A percentile compares a stretch with the other conserved stretches of the same genome.
Conservation (phyloP, 305 asterid species). For the Fraxinus xanthoxyloides region DNA sequence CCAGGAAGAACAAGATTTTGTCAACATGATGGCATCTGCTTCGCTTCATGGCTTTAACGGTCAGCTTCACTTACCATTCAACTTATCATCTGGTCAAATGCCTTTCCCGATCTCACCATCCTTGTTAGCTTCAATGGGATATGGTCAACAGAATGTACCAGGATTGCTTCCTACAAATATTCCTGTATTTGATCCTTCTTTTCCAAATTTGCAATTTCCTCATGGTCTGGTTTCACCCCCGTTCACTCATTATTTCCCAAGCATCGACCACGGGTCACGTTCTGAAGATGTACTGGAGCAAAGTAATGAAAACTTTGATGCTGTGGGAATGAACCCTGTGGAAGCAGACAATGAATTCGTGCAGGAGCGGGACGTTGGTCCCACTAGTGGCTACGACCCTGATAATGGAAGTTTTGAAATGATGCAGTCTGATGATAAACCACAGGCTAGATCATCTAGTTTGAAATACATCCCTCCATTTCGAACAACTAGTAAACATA, state of each 20-base stretch:
- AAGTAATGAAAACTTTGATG: conserved; percentile 52
- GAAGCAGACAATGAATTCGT: conserved; percentile 63
- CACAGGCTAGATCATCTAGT: conserved; percentile 41
- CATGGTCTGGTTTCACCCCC: conserved; percentile 71
- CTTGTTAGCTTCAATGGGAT: conserved; percentile 79
- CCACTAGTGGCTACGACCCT: conserved; percentile 49
- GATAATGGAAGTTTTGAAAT: conserved; percentile 54
- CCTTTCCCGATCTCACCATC: conserved; percentile 84
- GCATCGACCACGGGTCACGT: conserved; percentile 51
- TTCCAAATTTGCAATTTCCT: conserved; percentile 64
- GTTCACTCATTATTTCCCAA: conserved; percentile 57
- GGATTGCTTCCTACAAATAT: conserved; percentile 70
- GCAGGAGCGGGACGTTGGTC: conserved; percentile 66
- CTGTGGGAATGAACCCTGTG: conserved; percentile 48
- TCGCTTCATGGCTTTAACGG: conserved; percentile 76
- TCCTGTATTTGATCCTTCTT: conserved; percentile 67
- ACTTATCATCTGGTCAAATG: conserved; percentile 56
- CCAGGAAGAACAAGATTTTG: conserved; percentile 86
- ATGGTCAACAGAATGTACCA: conserved; percentile 61
- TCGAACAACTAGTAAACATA: conserved; percentile 49
- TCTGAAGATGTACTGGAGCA: conserved; percentile 59
- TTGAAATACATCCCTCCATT: conserved; percentile 66
- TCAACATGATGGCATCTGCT: conserved; percentile 88
- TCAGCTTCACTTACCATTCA: conserved; percentile 65
- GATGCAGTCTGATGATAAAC: conserved; percentile 50